Evolutionary conservation across 164 flowering plant species (phyloP).

Genomic region (Vitis riparia): DNA sequence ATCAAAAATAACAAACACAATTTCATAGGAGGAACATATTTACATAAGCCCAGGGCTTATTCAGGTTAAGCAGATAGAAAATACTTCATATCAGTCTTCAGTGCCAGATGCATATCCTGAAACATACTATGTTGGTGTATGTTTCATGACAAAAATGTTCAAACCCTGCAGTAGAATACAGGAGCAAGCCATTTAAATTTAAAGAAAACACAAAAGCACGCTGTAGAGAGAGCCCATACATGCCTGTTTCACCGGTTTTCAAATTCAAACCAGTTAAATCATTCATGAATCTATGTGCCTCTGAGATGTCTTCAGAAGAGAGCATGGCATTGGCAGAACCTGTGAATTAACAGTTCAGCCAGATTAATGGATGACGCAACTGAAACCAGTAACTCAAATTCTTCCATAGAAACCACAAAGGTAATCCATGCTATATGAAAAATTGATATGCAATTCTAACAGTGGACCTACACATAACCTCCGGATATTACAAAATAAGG

Average conservation of each 20-base stretch:
- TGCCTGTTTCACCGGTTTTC: slow-evolving; percentile 30
- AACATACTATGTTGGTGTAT: background rate
- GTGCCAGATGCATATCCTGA: background rate
- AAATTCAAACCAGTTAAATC: slow-evolving; percentile 39
- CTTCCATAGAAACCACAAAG: background rate
- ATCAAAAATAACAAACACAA: no score
- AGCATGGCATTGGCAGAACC: slow-evolving; percentile 88
- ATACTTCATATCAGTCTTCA: background rate
- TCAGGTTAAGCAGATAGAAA: background rate
- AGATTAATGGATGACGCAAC: background rate
- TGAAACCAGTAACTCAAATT: background rate
- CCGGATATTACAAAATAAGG: no score
- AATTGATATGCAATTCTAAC: background rate
- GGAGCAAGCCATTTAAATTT: no score
- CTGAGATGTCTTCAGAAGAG: slow-evolving; percentile 54
- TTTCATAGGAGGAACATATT: no score
- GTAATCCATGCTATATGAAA: background rate
- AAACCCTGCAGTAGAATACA: no score
- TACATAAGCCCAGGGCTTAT: background rate
- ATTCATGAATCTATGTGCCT: slow-evolving; percentile 59
- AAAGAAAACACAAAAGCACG: background rate
- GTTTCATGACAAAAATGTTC: background rate
- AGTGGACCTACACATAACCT: background rate
- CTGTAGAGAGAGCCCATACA: slow-evolving; percentile 41
- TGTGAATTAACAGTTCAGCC: slow-evolving; percentile 21